Evolutionary conservation across 768 basidiomycete species (phyloP).

Genomic region (Amanita pseudoporphyria): DNA sequence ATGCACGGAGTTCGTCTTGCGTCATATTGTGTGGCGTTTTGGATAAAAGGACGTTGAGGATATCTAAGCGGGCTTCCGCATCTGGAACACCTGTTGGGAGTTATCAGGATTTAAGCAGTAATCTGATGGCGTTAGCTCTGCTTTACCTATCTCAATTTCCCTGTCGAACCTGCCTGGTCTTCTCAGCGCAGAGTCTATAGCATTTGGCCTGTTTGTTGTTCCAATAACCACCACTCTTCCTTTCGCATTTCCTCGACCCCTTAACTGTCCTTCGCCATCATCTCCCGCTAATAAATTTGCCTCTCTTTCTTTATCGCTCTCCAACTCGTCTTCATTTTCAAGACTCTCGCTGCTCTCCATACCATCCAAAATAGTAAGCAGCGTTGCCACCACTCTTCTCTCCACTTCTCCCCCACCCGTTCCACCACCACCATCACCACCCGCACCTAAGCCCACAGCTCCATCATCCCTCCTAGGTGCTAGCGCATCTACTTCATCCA

Average conservation of each 20-base stretch:
- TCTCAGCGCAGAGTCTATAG: slow-evolving; percentile 87
- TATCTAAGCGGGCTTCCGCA: slow-evolving; percentile 72
- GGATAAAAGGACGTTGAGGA: slow-evolving; percentile 74
- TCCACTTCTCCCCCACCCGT: slow-evolving; percentile 75
- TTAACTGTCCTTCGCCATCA: background rate
- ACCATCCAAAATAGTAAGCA: slow-evolving; percentile 92
- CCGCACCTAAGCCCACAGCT: slow-evolving; percentile 21
- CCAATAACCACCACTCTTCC: slow-evolving; percentile 88
- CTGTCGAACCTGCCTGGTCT: slow-evolving; percentile 88
- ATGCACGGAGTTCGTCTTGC: slow-evolving; percentile 43
- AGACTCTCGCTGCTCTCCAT: slow-evolving; percentile 42
- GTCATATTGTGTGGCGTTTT: slow-evolving; percentile 73
- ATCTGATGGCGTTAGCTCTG: slow-evolving; percentile 3
- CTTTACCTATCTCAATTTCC: slow-evolving; percentile 87
- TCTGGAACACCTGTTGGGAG: slow-evolving; percentile 70
- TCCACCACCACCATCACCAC: slow-evolving; percentile 56
- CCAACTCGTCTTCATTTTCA: slow-evolving; percentile 3
- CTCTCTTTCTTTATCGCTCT: background rate
- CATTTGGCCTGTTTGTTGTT: slow-evolving; percentile 92
- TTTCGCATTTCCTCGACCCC: slow-evolving; percentile 22
- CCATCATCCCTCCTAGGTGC: slow-evolving; percentile 87
- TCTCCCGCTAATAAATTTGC: background rate
- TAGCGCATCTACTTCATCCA: slow-evolving; percentile 95
- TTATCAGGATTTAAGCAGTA: slow-evolving; percentile 1
- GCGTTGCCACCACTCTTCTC: slow-evolving; percentile 88